A percentile compares a stretch with the other conserved stretches of the same genome.
Evolutionary conservation across 768 basidiomycete species (phyloP).

Genomic region (Filobasidium floriforme): DNA sequence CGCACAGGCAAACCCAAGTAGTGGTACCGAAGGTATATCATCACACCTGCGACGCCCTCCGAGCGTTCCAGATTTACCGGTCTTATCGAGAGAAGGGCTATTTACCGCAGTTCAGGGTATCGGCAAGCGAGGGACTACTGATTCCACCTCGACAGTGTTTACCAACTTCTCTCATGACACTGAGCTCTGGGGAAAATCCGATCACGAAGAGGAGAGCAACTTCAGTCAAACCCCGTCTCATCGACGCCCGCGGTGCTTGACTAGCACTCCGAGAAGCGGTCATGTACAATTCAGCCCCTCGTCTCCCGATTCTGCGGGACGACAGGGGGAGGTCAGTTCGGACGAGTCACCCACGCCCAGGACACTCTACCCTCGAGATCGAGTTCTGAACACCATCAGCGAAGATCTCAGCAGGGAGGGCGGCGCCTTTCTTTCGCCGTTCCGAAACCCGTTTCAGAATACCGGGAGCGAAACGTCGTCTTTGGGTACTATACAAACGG

Average conservation of each 20-base stretch:
- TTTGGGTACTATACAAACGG: neutral
- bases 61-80: neutral
- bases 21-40: too few species aligned
- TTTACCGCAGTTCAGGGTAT: neutral
- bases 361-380: neutral
- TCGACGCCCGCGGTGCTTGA: neutral
- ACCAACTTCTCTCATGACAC: slow-evolving; percentile 4
- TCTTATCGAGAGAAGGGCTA: neutral
- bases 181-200: slow-evolving; percentile 2
- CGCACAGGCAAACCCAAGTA: too few species aligned
- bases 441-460: neutral
- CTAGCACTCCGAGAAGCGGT: slow-evolving; percentile 1
- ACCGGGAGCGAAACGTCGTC: neutral
- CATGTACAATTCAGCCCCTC: neutral
- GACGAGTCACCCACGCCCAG: neutral
- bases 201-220: slow-evolving; percentile 7
- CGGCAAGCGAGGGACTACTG: neutral
- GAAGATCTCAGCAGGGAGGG: neutral
- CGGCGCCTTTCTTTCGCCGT: neutral
- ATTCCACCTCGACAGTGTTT: neutral
- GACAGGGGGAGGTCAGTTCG: neutral
- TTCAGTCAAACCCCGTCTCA: slow-evolving; percentile 6
- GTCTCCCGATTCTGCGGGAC: neutral
- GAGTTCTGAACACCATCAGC: neutral
- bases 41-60: neutral